These are phyloP conservation scores for Aristolochia californica DNA, from an alignment of 164 flowering plant species.

Conservation along the genomic window DNA sequence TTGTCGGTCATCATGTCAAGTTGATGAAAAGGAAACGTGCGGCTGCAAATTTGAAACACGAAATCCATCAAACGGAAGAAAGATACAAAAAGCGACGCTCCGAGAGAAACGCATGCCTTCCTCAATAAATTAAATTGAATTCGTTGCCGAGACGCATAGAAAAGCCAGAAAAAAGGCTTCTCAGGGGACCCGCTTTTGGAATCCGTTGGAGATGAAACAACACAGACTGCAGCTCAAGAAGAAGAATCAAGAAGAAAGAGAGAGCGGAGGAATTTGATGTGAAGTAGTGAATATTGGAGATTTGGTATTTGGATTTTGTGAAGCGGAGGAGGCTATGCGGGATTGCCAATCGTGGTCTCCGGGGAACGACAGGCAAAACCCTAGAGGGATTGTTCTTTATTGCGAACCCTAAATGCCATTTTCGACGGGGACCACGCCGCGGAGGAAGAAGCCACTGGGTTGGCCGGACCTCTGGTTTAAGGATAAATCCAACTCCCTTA, in stretches of 20 bases:
- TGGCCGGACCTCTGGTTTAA: slow-evolving; percentile 22
- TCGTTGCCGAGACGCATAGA: no score
- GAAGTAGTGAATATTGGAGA: slow-evolving; percentile 19
- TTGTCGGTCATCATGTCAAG: no score
- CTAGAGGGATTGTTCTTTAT: background rate
- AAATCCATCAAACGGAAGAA: no score
- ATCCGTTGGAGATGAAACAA: no score
- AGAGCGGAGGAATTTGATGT: slow-evolving; percentile 9
- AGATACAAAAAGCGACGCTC: no score
- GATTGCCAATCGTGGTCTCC: background rate
- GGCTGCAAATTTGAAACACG: no score
- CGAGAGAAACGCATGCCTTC: no score
- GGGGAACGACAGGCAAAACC: slow-evolving; percentile 4
- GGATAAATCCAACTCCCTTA: slow-evolving; percentile 13
- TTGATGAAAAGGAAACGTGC: no score
- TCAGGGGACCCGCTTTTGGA: no score
- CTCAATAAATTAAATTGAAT: no score
- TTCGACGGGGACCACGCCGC: background rate
- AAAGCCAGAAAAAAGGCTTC: no score
- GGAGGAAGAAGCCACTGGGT: slow-evolving; percentile 9
- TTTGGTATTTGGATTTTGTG: background rate
- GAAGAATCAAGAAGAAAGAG: background rate
- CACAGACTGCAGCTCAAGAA: background rate
- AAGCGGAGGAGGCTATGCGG: background rate
- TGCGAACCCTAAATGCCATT: slow-evolving; percentile 12